phyloP scores from a whole-genome alignment of 2,329 filamentous ascomycete species.

The Teratosphaeria nubilosa region DNA sequence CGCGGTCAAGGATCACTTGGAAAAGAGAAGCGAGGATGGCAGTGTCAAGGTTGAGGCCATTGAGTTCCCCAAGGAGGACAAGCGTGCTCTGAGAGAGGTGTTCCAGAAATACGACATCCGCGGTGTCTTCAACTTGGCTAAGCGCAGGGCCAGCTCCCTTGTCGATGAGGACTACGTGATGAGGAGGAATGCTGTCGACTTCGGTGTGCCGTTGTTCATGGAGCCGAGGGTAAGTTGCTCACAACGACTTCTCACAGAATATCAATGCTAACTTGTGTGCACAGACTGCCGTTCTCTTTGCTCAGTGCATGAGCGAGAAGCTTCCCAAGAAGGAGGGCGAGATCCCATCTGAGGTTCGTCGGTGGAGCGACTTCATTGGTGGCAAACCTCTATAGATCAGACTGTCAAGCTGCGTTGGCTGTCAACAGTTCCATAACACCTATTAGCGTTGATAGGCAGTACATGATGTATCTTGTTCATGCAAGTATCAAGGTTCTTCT shows the following conservation, averaged over 20 bases:
- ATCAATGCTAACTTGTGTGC: conserved; percentile 3
- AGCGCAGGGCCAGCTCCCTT: conserved; percentile 69
- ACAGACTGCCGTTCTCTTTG: conserved; percentile 89
- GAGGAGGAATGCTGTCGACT: conserved; percentile 90
- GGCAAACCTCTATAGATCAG: conserved; percentile 57
- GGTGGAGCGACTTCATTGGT: conserved; percentile 93
- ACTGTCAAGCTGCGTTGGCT: background rate
- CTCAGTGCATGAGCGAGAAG: conserved; percentile 95
- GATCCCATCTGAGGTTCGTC: conserved; percentile 80
- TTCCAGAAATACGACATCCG: conserved; percentile 96
- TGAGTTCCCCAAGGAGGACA: conserved; percentile 93
- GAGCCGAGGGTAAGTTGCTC: conserved; percentile 71
- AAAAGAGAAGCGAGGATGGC: conserved; percentile 54
- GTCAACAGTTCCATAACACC: background rate
- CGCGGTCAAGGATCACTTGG: conserved; percentile 73
- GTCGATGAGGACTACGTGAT: conserved; percentile 94
- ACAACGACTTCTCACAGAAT: background rate
- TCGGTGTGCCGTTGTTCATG: conserved; percentile 96
- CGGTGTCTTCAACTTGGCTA: conserved; percentile 89
- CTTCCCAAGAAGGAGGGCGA: conserved; percentile 69
- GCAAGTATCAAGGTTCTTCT: background rate
- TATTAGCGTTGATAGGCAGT: background rate
- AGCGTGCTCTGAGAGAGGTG: conserved; percentile 84
- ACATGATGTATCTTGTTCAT: background rate
- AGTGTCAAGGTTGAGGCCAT: conserved; percentile 74